A percentile compares a stretch with the other conserved stretches of the same genome.
Conservation (phyloP, 1,284 basidiomycete genomes). For the Cryptococcus sp. region DNA sequence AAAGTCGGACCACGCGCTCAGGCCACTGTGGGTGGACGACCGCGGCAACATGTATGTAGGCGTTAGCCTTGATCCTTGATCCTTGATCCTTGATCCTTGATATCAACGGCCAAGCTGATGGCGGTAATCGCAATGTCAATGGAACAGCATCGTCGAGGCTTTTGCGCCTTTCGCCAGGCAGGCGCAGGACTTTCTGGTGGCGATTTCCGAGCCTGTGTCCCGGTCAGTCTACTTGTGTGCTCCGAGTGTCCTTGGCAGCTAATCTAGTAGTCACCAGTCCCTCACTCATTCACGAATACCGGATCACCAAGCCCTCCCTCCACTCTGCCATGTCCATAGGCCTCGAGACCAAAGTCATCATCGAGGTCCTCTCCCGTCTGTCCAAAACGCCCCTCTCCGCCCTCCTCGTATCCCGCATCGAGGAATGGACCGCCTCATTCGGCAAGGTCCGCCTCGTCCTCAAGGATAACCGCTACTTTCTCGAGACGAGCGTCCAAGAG, state of each 20-base stretch:
- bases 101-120: no score
- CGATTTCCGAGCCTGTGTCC: conserved; percentile 98
- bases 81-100: background rate
- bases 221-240: conserved; percentile 60
- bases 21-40: conserved; percentile 93
- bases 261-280: conserved; percentile 59
- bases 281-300: conserved; percentile 97
- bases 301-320: conserved; percentile 93
- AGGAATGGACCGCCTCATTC: conserved; percentile 85
- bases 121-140: no score
- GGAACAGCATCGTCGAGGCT: conserved; percentile 74
- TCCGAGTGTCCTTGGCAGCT: background rate
- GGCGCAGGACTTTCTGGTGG: conserved; percentile 96
- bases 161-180: conserved; percentile 96
- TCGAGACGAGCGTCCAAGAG: conserved; percentile 89
- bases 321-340: conserved; percentile 99
- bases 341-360: conserved; percentile 95
- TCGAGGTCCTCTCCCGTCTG: conserved; percentile 85
- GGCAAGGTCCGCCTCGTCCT: conserved; percentile 96
- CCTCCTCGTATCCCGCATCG: conserved; percentile 75
- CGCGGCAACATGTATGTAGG: conserved; percentile 73
- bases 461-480: conserved; percentile 93
- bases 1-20: conserved; percentile 81
- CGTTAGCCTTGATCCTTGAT: background rate
- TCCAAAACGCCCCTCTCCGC: conserved; percentile 92